Percentiles rank a stretch among this genome's conserved stretches.
These are phyloP conservation scores for Spencermartinsiella europaea DNA, from an alignment of 805 yeast species.

Conservation along the genomic window DNA sequence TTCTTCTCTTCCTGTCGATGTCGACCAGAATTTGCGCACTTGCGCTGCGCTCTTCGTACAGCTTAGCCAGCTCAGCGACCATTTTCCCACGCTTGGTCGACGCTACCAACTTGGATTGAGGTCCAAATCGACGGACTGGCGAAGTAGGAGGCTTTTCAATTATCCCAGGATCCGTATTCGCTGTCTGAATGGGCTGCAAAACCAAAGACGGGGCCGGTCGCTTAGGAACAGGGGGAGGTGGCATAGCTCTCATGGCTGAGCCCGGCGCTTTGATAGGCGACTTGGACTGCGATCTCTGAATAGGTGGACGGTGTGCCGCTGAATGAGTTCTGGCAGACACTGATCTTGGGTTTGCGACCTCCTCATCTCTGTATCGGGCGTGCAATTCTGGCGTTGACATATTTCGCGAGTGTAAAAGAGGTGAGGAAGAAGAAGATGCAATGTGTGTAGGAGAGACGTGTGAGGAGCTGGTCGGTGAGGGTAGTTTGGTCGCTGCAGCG, in stretches of 20 bases:
- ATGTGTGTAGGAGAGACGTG: background rate
- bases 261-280: constrained; percentile 14
- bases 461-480: background rate
- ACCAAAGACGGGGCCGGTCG: background rate
- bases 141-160: constrained; percentile 14
- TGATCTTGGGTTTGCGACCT: background rate
- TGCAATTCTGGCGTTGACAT: constrained; percentile 3
- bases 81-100: constrained; percentile 46
- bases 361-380: background rate
- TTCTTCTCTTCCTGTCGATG: constrained; percentile 11
- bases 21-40: constrained; percentile 21
- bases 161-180: background rate
- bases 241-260: constrained; percentile 11
- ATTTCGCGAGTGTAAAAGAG: background rate
- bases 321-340: background rate
- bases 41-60: constrained; percentile 53
- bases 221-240: constrained; percentile 11
- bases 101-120: constrained; percentile 27
- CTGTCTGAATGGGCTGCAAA: constrained; percentile 1
- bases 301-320: background rate
- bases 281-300: background rate
- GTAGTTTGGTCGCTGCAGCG: background rate
- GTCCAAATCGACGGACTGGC: constrained; percentile 21
- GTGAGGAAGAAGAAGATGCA: background rate
- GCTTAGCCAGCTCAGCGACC: constrained; percentile 57